phyloP scores from a whole-genome alignment of 2,329 filamentous ascomycete genomes.

The Dendrostoma leiphaemia region DNA sequence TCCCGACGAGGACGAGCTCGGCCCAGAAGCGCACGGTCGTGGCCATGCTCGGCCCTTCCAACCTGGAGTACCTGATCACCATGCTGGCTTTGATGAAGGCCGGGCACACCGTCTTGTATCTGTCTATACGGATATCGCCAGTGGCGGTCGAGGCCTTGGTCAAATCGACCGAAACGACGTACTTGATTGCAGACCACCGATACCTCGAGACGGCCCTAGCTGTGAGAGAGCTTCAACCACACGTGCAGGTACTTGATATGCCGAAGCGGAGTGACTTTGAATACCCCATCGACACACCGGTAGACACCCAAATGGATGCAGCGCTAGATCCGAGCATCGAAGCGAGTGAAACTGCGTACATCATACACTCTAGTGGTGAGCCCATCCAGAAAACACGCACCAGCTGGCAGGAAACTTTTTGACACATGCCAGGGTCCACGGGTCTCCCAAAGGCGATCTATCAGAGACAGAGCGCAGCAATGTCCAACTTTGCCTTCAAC shows the following conservation, averaged over 20 bases:
- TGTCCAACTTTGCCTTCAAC: slow-evolving; percentile 43
- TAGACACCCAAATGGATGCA: slow-evolving; percentile 28
- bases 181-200: slow-evolving; percentile 25
- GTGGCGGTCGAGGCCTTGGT: slow-evolving; percentile 31
- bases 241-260: slow-evolving; percentile 27
- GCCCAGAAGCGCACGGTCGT: slow-evolving; percentile 34
- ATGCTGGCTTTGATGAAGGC: slow-evolving; percentile 52
- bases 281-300: slow-evolving; percentile 28
- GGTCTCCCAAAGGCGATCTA: slow-evolving; percentile 63
- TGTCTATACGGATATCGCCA: slow-evolving; percentile 34
- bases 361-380: slow-evolving; percentile 35
- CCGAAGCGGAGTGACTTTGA: slow-evolving; percentile 27
- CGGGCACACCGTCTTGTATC: slow-evolving; percentile 44
- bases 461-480: slow-evolving; percentile 49
- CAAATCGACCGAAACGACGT: slow-evolving; percentile 24
- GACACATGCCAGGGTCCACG: slow-evolving; percentile 48
- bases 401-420: slow-evolving; percentile 18
- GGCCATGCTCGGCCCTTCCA: slow-evolving; percentile 50
- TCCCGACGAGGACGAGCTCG: slow-evolving; percentile 18
- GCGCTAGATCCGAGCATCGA: slow-evolving; percentile 30
- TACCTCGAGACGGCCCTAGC: slow-evolving; percentile 22
- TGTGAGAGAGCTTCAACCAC: slow-evolving; percentile 18
- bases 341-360: slow-evolving; percentile 25
- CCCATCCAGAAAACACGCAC: background rate
- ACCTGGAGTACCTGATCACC: slow-evolving; percentile 53